These are phyloP conservation scores for Magnaporthales sp. DNA, from an alignment of 2,329 filamentous ascomycete genomes.

Conservation along the genomic window DNA sequence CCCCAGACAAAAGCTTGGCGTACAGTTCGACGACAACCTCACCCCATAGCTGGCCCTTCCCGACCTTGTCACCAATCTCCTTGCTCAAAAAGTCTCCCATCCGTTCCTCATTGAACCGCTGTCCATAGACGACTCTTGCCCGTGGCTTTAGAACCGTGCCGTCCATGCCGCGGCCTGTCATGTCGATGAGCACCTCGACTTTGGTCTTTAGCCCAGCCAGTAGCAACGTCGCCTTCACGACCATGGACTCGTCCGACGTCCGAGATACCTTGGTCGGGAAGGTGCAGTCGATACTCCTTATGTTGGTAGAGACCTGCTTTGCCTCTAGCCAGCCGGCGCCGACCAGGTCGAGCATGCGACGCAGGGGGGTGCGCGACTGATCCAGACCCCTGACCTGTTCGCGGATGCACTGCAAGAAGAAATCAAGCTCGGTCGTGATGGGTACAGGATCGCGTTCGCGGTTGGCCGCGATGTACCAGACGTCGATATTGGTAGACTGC, in stretches of 20 bases:
- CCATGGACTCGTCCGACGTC: conserved; percentile 56
- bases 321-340: conserved; percentile 59
- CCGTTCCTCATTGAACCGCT: conserved; percentile 66
- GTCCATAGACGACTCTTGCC: conserved; percentile 65
- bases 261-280: conserved; percentile 58
- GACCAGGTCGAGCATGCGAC: conserved; percentile 50
- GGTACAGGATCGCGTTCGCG: conserved; percentile 44
- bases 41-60: conserved; percentile 37
- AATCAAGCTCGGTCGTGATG: conserved; percentile 58
- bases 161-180: conserved; percentile 38
- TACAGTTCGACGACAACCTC: conserved; percentile 47
- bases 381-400: conserved; percentile 55
- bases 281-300: conserved; percentile 51
- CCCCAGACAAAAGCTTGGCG: conserved; percentile 44
- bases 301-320: conserved; percentile 46
- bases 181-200: conserved; percentile 51
- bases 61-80: conserved; percentile 36
- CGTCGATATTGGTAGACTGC: conserved; percentile 44
- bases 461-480: conserved; percentile 59
- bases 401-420: conserved; percentile 65
- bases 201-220: conserved; percentile 59
- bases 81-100: conserved; percentile 62
- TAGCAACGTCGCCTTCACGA: conserved; percentile 52
- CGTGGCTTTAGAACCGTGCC: conserved; percentile 43
- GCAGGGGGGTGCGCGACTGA: conserved; percentile 47